Evolutionary conservation across 2,329 filamentous ascomycete genomes (phyloP), one percentile per base, ranked within the genome.

Genomic region (Lanzia echinophila): DNA sequence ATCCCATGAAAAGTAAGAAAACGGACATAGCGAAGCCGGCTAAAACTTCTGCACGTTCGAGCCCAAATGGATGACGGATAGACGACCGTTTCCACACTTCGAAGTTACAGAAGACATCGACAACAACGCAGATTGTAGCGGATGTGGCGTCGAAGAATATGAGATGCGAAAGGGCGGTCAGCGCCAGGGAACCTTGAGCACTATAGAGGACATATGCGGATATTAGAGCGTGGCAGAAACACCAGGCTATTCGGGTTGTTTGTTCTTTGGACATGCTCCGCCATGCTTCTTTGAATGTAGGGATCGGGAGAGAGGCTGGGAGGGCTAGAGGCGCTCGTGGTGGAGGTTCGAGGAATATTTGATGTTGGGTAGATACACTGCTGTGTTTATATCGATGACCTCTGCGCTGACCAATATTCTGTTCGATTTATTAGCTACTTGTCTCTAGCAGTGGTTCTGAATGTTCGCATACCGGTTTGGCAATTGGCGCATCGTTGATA

Each of bases 381-480:
- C 88, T 95, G 74, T 97, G 92, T 69, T 96, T 96, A 78, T 99
- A 99, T 69, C 94, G 90, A 75, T 99, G 94, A 58, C 94, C 94
- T 57, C 92, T 86, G 61, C 94, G 84, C 71, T 96, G 89, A 59
- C 91, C 91, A 59, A 96, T 83, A 63, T 90, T 92, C 86, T 95
- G 69, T 50, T 57, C 39, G n/a, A 34, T 36, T 20, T 4, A 20
- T 53, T 54, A 53, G 54, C 44, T 53, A 6, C n/a, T n/a, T n/a
- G 15, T 19, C 1, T 50, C 17, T 36, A 43, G 8, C 17, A 5
- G 24, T 2, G n/a, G n/a, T 28, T 3, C 17, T 54, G 12, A 36
- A 39, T 28, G 6, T 33, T 43, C 22, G 73, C 79, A 42, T 74
- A 90, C 87, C 60, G 88, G 87, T 75, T 90, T 92, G 54, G 73